Conservation (phyloP, 192 early-diverging fungal genomes). For the Obelidium mucronatum region DNA sequence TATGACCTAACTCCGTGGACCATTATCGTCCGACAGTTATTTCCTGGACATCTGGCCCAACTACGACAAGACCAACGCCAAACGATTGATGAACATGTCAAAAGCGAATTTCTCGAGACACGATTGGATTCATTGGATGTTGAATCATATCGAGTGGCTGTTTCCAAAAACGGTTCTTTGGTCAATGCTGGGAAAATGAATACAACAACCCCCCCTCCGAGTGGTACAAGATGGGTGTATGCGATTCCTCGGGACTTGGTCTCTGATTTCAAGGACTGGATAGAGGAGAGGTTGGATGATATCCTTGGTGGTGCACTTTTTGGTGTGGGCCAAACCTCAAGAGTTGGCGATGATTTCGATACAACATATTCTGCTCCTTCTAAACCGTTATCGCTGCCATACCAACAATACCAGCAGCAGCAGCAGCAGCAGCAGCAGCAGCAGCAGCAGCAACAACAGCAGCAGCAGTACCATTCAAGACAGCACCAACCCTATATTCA, state of each 20-base stretch:
- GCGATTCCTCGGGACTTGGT: conserved; percentile 10
- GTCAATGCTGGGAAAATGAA: not conserved
- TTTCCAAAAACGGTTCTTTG: not conserved
- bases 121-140: not conserved
- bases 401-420: conserved; percentile 2
- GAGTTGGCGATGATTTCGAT: not conserved
- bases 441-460: no score
- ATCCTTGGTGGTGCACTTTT: no score
- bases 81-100: conserved; percentile 10
- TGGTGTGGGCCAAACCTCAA: not conserved
- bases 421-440: conserved; percentile 1
- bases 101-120: conserved; percentile 5
- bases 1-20: conserved; percentile 10
- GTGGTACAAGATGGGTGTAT: not conserved
- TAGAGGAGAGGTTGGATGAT: conserved; percentile 5
- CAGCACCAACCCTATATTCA: no score
- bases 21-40: conserved; percentile 10
- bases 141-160: not conserved
- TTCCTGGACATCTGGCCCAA: not conserved
- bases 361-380: not conserved
- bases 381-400: not conserved
- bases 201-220: not conserved
- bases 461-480: not conserved
- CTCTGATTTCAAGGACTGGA: conserved; percentile 19
- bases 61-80: not conserved